A percentile compares a stretch with the other conserved stretches of the same genome.
These are phyloP conservation scores for Starmerella potacharoeniae DNA, from an alignment of 805 yeast species.

Conservation along the genomic window DNA sequence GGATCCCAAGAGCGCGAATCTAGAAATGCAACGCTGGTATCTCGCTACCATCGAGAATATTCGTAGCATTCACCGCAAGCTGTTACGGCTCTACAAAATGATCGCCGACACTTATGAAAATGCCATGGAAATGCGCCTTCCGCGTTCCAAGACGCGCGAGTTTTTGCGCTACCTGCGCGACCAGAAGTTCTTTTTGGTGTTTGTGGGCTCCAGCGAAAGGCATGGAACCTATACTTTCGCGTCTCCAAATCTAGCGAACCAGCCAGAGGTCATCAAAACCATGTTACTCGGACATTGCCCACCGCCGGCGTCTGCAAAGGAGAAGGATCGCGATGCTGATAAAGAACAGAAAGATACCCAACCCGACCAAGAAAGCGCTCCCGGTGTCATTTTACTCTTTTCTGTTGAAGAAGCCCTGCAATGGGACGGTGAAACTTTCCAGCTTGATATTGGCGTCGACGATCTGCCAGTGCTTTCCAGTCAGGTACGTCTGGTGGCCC, in stretches of 20 bases:
- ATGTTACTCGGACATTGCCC: conserved; percentile 28
- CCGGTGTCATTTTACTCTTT: conserved; percentile 59
- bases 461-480: conserved; percentile 44
- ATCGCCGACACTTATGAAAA: conserved; percentile 64
- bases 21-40: conserved; percentile 43
- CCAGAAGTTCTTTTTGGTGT: conserved; percentile 63
- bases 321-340: not conserved
- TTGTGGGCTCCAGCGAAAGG: conserved; percentile 56
- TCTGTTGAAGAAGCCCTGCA: conserved; percentile 75
- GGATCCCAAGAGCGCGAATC: conserved; percentile 27
- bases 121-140: conserved; percentile 38
- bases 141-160: conserved; percentile 29
- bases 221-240: conserved; percentile 52
- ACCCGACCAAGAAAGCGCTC: not conserved
- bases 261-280: conserved; percentile 28
- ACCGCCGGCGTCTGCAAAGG: conserved; percentile 17
- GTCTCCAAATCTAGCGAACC: conserved; percentile 41
- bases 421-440: conserved; percentile 76
- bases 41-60: conserved; percentile 32
- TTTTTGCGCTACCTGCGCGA: conserved; percentile 50
- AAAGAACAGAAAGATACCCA: not conserved
- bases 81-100: conserved; percentile 62
- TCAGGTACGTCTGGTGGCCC: conserved; percentile 53
- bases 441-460: conserved; percentile 33
- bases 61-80: conserved; percentile 55